Evolutionary conservation across 176 grass and related monocot species (phyloP).

Genomic region (Phragmites australis): DNA sequence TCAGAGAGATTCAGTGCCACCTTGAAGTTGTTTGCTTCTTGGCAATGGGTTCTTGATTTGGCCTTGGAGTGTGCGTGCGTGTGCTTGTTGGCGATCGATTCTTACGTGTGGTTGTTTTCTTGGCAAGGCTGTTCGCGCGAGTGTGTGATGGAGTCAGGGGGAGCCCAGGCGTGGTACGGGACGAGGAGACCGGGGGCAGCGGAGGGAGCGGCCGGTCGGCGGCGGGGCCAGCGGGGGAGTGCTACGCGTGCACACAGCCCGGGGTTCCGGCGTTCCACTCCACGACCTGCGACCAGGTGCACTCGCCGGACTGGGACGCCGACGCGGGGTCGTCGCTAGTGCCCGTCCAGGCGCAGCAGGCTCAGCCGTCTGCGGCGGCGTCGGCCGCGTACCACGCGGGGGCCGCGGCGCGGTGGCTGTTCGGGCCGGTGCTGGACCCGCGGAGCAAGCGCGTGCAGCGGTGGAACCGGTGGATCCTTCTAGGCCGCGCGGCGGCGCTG

Average conservation of each 20-base stretch:
- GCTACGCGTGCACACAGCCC: slow-evolving; percentile 97
- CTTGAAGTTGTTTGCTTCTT: not conserved
- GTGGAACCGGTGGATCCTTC: slow-evolving; percentile 84
- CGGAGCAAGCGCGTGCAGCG: slow-evolving; percentile 76
- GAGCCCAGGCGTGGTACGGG: not conserved
- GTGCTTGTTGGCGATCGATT: not conserved
- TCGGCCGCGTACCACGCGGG: slow-evolving; percentile 14
- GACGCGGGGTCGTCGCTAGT: slow-evolving; percentile 87
- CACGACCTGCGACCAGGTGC: slow-evolving; percentile 87
- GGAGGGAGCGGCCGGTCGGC: not conserved
- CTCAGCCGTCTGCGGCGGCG: not conserved
- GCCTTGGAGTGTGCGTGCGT: not conserved
- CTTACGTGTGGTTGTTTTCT: not conserved
- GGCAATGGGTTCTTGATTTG: slow-evolving; percentile 4
- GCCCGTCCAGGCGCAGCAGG: slow-evolving; percentile 64
- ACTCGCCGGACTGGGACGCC: slow-evolving; percentile 85
- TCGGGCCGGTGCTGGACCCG: slow-evolving; percentile 78
- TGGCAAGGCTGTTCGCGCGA: slow-evolving; percentile 26
- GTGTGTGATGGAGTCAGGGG: slow-evolving; percentile 25
- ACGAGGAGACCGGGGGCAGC: slow-evolving; percentile 36
- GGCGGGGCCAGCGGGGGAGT: slow-evolving; percentile 49
- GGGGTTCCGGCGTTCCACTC: slow-evolving; percentile 90
- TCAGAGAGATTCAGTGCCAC: not conserved
- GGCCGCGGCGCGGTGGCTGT: slow-evolving; percentile 57
- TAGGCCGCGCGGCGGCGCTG: slow-evolving; percentile 68